Conservation (phyloP, 2,329 filamentous ascomycete species). For the Neonectria neomacrospora region DNA sequence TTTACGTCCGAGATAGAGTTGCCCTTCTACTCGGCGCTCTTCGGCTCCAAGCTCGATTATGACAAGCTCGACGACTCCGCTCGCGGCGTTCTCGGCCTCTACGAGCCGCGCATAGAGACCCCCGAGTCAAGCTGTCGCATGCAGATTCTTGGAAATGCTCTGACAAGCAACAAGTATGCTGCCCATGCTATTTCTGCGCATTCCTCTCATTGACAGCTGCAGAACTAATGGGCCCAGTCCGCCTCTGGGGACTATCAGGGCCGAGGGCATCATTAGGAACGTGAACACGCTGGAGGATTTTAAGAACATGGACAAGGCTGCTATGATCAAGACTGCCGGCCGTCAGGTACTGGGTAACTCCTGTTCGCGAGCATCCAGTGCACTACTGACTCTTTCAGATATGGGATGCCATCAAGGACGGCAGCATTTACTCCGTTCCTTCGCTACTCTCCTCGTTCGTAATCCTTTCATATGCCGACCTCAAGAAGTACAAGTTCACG, state of each 20-base stretch:
- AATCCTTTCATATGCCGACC: conserved; percentile 90
- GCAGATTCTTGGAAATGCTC: conserved; percentile 87
- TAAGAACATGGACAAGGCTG: conserved; percentile 81
- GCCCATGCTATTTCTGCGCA: conserved; percentile 30
- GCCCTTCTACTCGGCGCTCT: conserved; percentile 93
- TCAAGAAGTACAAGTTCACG: conserved; percentile 98
- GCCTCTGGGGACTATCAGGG: conserved; percentile 78
- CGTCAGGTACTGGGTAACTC: conserved; percentile 69
- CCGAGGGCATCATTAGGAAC: conserved; percentile 94
- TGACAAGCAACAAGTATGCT: conserved; percentile 84
- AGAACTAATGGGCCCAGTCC: conserved; percentile 61
- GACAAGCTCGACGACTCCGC: conserved; percentile 97
- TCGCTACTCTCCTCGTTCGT: conserved; percentile 91
- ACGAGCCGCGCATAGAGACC: conserved; percentile 82
- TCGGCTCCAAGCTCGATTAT: conserved; percentile 92
- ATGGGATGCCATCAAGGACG: conserved; percentile 97
- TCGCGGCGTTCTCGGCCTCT: conserved; percentile 85
- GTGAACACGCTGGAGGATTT: conserved; percentile 97
- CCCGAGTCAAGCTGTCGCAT: conserved; percentile 85
- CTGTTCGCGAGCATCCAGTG: neutral
- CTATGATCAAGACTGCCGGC: conserved; percentile 81
- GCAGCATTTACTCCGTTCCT: conserved; percentile 93
- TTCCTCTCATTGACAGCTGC: conserved; percentile 33
- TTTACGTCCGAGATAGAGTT: conserved; percentile 96
- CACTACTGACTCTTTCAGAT: conserved; percentile 67